phyloP scores from a whole-genome alignment of 495 filamentous ascomycete genomes.

The Aspergillus bertholletiae region DNA sequence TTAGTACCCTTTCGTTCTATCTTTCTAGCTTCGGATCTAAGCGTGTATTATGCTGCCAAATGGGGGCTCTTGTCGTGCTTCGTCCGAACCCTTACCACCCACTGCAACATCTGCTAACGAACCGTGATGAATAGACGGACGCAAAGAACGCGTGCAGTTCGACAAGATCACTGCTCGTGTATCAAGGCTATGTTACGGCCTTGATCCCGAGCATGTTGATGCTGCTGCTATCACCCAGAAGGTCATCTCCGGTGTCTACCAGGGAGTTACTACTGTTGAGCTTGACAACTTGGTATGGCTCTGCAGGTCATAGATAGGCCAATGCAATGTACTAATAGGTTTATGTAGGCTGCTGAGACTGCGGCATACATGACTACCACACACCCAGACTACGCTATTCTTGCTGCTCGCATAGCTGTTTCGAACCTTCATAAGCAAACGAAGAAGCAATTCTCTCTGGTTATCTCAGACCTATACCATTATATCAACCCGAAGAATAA shows the following conservation, averaged over 20 bases:
- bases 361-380: conserved; percentile 99
- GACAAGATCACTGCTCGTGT: conserved; percentile 99
- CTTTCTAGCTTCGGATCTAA: background rate
- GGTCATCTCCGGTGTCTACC: conserved; percentile 98
- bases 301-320: background rate
- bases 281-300: conserved; percentile 87
- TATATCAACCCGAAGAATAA: conserved; percentile 95
- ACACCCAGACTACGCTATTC: conserved; percentile 98
- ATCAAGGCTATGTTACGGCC: conserved; percentile 92
- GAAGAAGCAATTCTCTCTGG: conserved; percentile 97
- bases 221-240: conserved; percentile 98
- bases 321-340: conserved; percentile 11
- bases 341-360: conserved; percentile 85
- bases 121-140: conserved; percentile 66
- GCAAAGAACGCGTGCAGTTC: conserved; percentile 99
- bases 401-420: conserved; percentile 96
- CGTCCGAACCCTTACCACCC: conserved; percentile 21
- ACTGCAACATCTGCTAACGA: conserved; percentile 19
- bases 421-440: conserved; percentile 99
- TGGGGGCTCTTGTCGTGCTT: background rate
- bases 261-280: conserved; percentile 93
- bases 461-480: conserved; percentile 89
- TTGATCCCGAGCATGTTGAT: conserved; percentile 95
- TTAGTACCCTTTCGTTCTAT: background rate
- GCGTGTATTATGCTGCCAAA: background rate